Base-by-base conservation (phyloP, 1,284 basidiomycete species). In the Neolentinus lepideus region DNA sequence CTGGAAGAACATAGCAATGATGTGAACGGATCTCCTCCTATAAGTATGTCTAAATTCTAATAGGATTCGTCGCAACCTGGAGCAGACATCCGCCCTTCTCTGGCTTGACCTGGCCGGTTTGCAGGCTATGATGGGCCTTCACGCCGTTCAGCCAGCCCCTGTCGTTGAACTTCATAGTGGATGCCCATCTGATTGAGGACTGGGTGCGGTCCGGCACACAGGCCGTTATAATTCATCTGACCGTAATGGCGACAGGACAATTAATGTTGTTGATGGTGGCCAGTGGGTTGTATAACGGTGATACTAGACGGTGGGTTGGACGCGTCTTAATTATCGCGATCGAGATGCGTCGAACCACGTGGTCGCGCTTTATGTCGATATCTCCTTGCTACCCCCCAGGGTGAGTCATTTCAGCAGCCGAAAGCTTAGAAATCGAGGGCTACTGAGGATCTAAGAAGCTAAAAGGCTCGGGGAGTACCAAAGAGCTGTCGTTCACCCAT, bases 131-230 rank as follows among this genome's bases (percentile, higher is more conserved):
- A 61, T 73, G 76, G 2, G 81, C 72, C 63, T 84, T 86, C 54
- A 87, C 80, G 48, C 81, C 83, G 57, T 80, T 76, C 24, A 84
- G 71, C 84, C 84, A 86, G 59, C 88, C 83, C 21, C 86, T 85
- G 70, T 89, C 82, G 64, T 70, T 73, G 67, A 72, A 71, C 26
- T 67, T 65, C 69, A 71, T 72, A 35, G 29, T 31, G 29, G 29
- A 31, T 4, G 38, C 4, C 38, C 38, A 43, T 43, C 38, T 43
- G 38, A 43, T 21, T n/a, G 38, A 43, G n/a, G 12, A 8, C 38
- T 43, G 38, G 16, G 16, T 43, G 38, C 38, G 38, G 38, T n/a
- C 38, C 38, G 38, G 38, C 19, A 43, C n/a, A 43, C 38, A 16
- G 38, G 38, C 38, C 38, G 38, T 43, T 16, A 43, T 16, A 4